Conservation (phyloP, 2,329 filamentous ascomycete genomes). For the Trichophyton schoenleinii region DNA sequence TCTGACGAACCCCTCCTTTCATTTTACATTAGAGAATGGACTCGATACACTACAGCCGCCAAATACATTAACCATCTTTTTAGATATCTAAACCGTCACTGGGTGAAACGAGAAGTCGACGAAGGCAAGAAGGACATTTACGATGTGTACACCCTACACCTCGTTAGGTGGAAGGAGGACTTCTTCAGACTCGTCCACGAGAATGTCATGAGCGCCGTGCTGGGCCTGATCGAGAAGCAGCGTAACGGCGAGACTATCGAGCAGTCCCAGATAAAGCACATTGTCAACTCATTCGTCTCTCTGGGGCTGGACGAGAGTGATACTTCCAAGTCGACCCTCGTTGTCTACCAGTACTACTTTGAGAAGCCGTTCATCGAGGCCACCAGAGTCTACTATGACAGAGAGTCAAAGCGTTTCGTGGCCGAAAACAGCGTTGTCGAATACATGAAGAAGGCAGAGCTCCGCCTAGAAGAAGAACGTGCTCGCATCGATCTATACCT, state of each 20-base stretch:
- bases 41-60: conserved; percentile 83
- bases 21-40: conserved; percentile 96
- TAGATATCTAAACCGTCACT: conserved; percentile 90
- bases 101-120: conserved; percentile 98
- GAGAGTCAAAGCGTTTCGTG: conserved; percentile 87
- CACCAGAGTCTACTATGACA: conserved; percentile 74
- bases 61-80: conserved; percentile 98
- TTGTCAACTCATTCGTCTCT: conserved; percentile 93
- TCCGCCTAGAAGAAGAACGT: conserved; percentile 80
- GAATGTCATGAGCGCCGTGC: conserved; percentile 88
- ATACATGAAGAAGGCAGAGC: conserved; percentile 99
- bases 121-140: conserved; percentile 98
- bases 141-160: conserved; percentile 91
- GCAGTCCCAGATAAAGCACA: conserved; percentile 89
- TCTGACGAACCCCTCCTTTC: conserved; percentile 77
- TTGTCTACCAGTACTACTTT: conserved; percentile 87
- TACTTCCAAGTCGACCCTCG: conserved; percentile 82
- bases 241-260: conserved; percentile 96
- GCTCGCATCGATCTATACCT: conserved; percentile 85
- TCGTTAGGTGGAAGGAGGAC: conserved; percentile 89
- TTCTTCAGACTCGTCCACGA: conserved; percentile 72
- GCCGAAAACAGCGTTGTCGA: conserved; percentile 96
- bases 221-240: conserved; percentile 94
- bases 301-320: conserved; percentile 89
- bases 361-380: conserved; percentile 82